Evolutionary conservation across 2,329 filamentous ascomycete species (phyloP).

Genomic region (Chalaropsis thielavioides): DNA sequence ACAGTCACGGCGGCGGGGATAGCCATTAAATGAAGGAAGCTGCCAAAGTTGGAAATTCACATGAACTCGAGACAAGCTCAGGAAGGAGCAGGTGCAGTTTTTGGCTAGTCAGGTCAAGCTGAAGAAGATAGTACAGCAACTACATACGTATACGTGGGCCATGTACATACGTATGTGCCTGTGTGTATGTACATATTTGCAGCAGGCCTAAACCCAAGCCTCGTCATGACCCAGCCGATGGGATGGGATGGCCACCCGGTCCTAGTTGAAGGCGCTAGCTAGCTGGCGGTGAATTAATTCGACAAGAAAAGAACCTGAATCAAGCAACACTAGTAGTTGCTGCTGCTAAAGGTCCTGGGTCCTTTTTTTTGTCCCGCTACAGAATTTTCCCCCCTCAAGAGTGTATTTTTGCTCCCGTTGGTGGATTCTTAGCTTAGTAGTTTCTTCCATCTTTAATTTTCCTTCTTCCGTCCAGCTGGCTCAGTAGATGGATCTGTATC

Average conservation of each 20-base stretch:
- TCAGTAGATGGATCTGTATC: background rate
- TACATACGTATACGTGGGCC: background rate
- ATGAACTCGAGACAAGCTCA: background rate
- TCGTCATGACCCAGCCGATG: background rate
- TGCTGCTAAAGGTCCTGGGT: background rate
- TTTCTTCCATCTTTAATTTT: conserved; percentile 1
- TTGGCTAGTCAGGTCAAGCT: background rate
- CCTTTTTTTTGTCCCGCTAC: background rate
- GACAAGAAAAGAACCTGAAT: background rate
- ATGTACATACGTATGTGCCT: background rate
- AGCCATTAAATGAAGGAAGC: conserved; percentile 5
- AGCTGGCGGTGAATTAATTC: conserved; percentile 3
- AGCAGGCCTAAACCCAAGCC: too few species aligned
- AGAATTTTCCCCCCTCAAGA: background rate
- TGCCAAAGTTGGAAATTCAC: background rate
- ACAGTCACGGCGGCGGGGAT: background rate
- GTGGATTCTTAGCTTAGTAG: background rate
- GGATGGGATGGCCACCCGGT: conserved; percentile 5
- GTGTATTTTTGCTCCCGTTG: background rate
- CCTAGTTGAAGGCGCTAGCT: conserved; percentile 2
- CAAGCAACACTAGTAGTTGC: background rate
- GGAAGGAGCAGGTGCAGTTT: background rate
- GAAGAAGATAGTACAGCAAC: background rate
- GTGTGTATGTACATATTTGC: background rate
- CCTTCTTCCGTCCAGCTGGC: background rate